phyloP scores from a whole-genome alignment of 2,329 filamentous ascomycete species.

The Hymenoscyphus fructigenus region DNA sequence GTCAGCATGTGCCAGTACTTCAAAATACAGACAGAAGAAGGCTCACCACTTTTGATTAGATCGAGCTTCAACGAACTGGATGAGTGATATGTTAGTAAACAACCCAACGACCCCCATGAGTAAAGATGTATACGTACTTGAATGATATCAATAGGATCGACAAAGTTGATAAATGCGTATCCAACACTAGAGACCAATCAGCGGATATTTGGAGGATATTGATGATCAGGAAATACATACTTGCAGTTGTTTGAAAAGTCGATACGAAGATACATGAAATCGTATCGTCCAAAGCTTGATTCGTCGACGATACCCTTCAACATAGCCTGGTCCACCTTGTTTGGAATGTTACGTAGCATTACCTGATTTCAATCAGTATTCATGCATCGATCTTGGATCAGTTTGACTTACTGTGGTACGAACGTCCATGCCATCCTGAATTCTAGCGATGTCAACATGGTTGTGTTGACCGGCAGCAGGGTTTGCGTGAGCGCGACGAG shows the following conservation, averaged over 20 bases:
- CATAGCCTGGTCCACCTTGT: conserved; percentile 76
- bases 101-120: neutral
- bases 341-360: conserved; percentile 94
- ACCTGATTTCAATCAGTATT: conserved; percentile 52
- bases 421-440: conserved; percentile 66
- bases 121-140: conserved; percentile 46
- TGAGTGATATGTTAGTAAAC: conserved; percentile 29
- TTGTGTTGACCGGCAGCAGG: conserved; percentile 54
- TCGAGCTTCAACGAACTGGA: conserved; percentile 69
- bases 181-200: conserved; percentile 68
- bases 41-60: conserved; percentile 68
- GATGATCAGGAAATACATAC: conserved; percentile 47
- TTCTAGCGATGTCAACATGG: conserved; percentile 60
- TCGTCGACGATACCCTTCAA: conserved; percentile 79
- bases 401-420: conserved; percentile 64
- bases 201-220: conserved; percentile 15
- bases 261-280: conserved; percentile 94
- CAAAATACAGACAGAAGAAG: neutral
- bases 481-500: conserved; percentile 41
- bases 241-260: conserved; percentile 84
- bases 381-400: conserved; percentile 12
- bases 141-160: conserved; percentile 73
- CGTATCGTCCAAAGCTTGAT: conserved; percentile 78
- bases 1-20: conserved; percentile 1
- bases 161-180: conserved; percentile 96